A percentile compares a stretch with the other conserved stretches of the same genome.
Evolutionary conservation across 108 stramenopile species (phyloP).

Genomic region (Nannochloropsis oceanica): DNA sequence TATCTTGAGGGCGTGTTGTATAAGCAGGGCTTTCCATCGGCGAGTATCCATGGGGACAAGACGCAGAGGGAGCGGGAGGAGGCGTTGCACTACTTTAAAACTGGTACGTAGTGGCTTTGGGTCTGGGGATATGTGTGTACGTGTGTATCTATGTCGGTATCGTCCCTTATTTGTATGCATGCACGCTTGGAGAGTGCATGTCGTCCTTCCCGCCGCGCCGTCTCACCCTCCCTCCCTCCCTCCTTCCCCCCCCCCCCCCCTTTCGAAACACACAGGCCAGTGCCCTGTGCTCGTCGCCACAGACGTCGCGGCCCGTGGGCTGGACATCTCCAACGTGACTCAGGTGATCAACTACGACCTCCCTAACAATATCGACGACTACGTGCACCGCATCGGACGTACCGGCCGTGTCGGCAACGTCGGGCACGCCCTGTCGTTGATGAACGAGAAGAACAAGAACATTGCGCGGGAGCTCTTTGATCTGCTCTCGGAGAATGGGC

Average conservation of each 20-base stretch:
- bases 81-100: slow-evolving; percentile 46
- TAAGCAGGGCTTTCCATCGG: slow-evolving; percentile 66
- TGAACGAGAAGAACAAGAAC: slow-evolving; percentile 49
- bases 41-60: slow-evolving; percentile 94
- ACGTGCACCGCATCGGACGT: slow-evolving; percentile 55
- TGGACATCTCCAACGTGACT: slow-evolving; percentile 49
- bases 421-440: slow-evolving; percentile 43
- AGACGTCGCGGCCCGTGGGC: slow-evolving; percentile 50
- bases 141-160: too few relatives aligned
- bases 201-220: too few relatives aligned
- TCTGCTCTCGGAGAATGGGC: slow-evolving; percentile 30
- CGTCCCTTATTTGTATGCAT: too few relatives aligned
- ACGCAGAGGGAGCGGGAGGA: slow-evolving; percentile 60
- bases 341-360: slow-evolving; percentile 55
- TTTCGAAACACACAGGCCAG: background rate
- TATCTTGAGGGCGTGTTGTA: slow-evolving; percentile 77
- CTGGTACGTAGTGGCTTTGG: background rate
- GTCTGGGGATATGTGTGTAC: too few relatives aligned
- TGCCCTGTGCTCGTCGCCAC: slow-evolving; percentile 52
- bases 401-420: slow-evolving; percentile 54
- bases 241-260: too few relatives aligned
- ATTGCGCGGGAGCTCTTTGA: slow-evolving; percentile 44
- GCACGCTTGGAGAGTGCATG: too few relatives aligned
- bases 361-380: slow-evolving; percentile 46
- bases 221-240: too few relatives aligned